Conservation (phyloP, 768 basidiomycete genomes). For the Russula earlei region DNA sequence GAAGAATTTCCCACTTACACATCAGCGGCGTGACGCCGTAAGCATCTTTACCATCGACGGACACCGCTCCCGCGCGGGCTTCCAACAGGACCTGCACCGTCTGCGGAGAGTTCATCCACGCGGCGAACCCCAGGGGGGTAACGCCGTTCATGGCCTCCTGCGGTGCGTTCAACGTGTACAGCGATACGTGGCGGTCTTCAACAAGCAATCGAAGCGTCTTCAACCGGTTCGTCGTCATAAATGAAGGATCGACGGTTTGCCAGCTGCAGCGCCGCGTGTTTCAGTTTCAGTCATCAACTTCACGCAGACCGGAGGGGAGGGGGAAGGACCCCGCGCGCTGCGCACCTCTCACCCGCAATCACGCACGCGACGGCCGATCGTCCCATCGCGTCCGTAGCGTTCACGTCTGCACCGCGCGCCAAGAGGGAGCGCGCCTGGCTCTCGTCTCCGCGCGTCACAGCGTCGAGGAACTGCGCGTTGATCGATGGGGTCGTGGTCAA, state of each 20-base stretch:
- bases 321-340: constrained; percentile 16
- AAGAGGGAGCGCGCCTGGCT: constrained; percentile 45
- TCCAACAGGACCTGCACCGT: constrained; percentile 58
- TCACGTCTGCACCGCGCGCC: constrained; percentile 55
- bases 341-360: constrained; percentile 64
- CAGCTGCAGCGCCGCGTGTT: constrained; percentile 35
- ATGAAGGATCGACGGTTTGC: constrained; percentile 61
- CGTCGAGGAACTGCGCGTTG: constrained; percentile 24
- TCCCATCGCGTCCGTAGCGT: constrained; percentile 50
- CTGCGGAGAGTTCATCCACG: constrained; percentile 60
- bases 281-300: no score
- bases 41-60: constrained; percentile 65
- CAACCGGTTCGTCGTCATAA: constrained; percentile 48
- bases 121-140: constrained; percentile 68
- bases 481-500: background rate
- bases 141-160: constrained; percentile 62
- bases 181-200: constrained; percentile 46
- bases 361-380: constrained; percentile 59
- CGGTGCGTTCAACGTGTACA: constrained; percentile 68
- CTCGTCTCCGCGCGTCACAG: constrained; percentile 48
- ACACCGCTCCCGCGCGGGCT: constrained; percentile 48
- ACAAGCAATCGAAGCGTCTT: constrained; percentile 47
- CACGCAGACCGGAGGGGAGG: background rate
- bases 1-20: constrained; percentile 45
- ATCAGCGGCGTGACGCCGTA: constrained; percentile 75